Base-by-base conservation (phyloP, 176 grass and related monocot species). In the Chloris gayana region DNA sequence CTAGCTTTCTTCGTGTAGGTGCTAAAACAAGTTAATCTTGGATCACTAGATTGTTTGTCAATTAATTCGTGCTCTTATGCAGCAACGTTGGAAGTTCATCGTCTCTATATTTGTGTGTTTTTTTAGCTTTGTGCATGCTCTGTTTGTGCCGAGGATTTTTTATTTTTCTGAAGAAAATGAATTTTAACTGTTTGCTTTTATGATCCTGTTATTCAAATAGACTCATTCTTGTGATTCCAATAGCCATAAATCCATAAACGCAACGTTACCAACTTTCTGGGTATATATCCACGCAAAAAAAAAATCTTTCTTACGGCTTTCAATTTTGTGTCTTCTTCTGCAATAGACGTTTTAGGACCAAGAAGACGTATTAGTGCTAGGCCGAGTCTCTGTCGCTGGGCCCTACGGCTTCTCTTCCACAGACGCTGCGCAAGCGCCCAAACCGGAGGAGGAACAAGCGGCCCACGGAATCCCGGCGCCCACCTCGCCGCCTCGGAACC, bases 401-500 rank as follows among this genome's bases (percentile, higher is more conserved):
- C 19, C 51, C 51, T 7, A 22, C 51, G 15, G 3, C 4, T 50
- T 18, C 47, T 50, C 2, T 50, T 50, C 47, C 47, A 50, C 77
- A 35, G 49, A 69, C 69, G 7, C 57, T 2, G 4, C 70, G 70
- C 30, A 32, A 69, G 42, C 22, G 27, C 45, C 67, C 47, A 74
- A 80, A 38, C 46, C 46, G 35, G 3, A 46, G 25, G 12, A 18
- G 1, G 29, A 79, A 77, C 67, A 26, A 78, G 68, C 78, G 73
- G 78, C 56, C 31, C 67, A 72, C 59, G 51, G 62, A 72, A 82
- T 39, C 67, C 72, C 10, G 87, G 46, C 73, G 67, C 65, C 66
- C 78, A 11, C 75, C 39, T 60, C 56, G 82, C 26, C 63, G 25
- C 81, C 13, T 34, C 71, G 56, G 82, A 89, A 76, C 77, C 82